These are phyloP conservation scores for Capsella rubella DNA, from an alignment of 441 rosid species.

Conservation along the genomic window DNA sequence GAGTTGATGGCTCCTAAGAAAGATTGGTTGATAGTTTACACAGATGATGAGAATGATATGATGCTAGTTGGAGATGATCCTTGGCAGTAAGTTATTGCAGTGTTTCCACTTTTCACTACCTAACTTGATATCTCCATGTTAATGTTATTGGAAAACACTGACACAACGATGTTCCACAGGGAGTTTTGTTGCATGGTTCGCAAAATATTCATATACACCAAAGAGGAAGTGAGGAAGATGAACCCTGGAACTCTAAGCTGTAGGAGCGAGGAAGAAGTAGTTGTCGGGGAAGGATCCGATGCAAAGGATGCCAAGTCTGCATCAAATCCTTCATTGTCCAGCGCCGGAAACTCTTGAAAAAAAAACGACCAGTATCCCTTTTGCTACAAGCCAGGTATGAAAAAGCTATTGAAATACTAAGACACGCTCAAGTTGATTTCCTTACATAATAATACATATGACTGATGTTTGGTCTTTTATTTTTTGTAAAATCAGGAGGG, in stretches of 20 bases:
- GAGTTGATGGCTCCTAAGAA: conserved; percentile 70
- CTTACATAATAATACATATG: background rate
- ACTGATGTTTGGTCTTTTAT: background rate
- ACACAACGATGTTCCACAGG: conserved; percentile 49
- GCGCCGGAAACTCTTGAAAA: conserved; percentile 49
- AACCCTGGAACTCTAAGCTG: conserved; percentile 62
- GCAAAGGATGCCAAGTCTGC: conserved; percentile 60
- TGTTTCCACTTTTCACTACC: background rate
- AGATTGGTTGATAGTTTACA: conserved; percentile 85
- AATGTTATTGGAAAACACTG: background rate
- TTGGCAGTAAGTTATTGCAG: conserved; percentile 79
- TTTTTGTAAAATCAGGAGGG: background rate
- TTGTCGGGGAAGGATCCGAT: conserved; percentile 51
- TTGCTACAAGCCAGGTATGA: conserved; percentile 40
- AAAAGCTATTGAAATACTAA: conserved; percentile 6
- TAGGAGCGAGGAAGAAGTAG: conserved; percentile 57
- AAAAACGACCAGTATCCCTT: background rate
- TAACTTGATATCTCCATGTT: background rate
- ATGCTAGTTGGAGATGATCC: conserved; percentile 99
- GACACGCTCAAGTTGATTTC: background rate
- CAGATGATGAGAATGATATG: conserved; percentile 97
- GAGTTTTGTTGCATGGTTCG: conserved; percentile 96
- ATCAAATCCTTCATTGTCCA: conserved; percentile 45
- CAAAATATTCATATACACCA: conserved; percentile 82
- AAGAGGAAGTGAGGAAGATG: conserved; percentile 96